phyloP scores from a whole-genome alignment of 2,329 filamentous ascomycete genomes.

The Fragosphaeria purpurea region DNA sequence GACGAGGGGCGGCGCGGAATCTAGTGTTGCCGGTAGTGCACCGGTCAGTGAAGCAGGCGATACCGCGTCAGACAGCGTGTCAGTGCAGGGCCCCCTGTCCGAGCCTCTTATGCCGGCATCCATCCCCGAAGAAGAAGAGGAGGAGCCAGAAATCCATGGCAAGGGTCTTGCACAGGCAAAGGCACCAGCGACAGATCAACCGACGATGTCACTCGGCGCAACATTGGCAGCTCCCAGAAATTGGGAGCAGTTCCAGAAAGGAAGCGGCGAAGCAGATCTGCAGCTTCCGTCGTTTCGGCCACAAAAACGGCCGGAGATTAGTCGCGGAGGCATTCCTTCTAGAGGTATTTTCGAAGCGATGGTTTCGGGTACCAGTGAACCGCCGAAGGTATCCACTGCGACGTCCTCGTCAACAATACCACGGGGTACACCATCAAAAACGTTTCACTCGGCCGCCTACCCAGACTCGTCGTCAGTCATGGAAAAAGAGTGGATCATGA shows the following conservation, averaged over 20 bases:
- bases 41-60: slow-evolving; percentile 42
- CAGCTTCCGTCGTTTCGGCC: slow-evolving; percentile 1
- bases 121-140: slow-evolving; percentile 49
- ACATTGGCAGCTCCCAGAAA: slow-evolving; percentile 1
- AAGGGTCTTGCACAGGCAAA: too few relatives aligned
- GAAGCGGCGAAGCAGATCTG: not conserved
- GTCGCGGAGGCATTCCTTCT: not conserved
- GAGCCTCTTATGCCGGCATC: slow-evolving; percentile 47
- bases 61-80: slow-evolving; percentile 32
- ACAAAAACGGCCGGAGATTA: slow-evolving; percentile 7
- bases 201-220: not conserved
- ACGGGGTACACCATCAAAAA: not conserved
- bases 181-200: not conserved
- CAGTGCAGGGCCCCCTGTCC: slow-evolving; percentile 50
- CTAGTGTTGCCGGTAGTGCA: slow-evolving; percentile 29
- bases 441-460: slow-evolving; percentile 1
- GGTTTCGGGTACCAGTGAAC: not conserved
- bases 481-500: slow-evolving; percentile 79
- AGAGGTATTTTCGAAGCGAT: slow-evolving; percentile 9
- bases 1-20: slow-evolving; percentile 29
- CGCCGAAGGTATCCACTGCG: not conserved
- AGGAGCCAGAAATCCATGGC: slow-evolving; percentile 19
- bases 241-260: slow-evolving; percentile 1
- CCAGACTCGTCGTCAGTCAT: slow-evolving; percentile 52
- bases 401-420: slow-evolving; percentile 3